These are phyloP conservation scores for Glycine tomentella DNA, from an alignment of 306 rosid species.

Conservation along the genomic window DNA sequence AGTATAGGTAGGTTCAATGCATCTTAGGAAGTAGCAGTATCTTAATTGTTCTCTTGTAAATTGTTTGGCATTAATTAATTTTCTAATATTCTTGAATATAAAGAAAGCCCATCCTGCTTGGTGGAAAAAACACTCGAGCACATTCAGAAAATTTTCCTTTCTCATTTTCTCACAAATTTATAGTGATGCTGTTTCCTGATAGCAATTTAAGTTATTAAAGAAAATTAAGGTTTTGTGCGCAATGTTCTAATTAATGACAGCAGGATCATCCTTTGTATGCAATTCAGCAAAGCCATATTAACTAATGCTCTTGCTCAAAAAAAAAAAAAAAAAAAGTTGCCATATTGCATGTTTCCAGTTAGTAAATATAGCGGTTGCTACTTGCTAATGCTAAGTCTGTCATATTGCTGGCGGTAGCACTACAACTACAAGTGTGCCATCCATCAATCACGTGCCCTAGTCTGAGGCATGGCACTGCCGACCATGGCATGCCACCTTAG, in stretches of 20 bases:
- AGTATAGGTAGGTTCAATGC: not conserved
- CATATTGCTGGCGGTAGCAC: not conserved
- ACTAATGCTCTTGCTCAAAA: not conserved
- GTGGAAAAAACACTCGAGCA: not conserved
- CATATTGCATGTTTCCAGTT: not conserved
- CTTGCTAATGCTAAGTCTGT: not conserved
- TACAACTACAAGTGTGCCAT: not conserved
- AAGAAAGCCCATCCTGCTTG: not conserved
- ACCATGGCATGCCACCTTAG: constrained; percentile 3
- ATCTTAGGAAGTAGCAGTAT: not conserved
- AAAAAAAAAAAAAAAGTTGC: too few relatives aligned
- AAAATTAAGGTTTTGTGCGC: not conserved
- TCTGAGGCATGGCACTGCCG: not conserved
- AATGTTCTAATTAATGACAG: not conserved
- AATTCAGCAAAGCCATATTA: too few relatives aligned
- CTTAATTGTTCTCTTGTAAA: not conserved
- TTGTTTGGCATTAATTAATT: constrained; percentile 5
- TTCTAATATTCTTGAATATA: not conserved
- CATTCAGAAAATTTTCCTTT: not conserved
- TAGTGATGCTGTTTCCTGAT: too few relatives aligned
- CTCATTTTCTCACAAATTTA: too few relatives aligned
- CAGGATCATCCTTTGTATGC: constrained; percentile 9
- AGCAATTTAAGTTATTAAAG: too few relatives aligned
- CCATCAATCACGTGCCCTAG: not conserved
- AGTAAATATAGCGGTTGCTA: not conserved